Evolutionary conservation across 768 basidiomycete species (phyloP).

Genomic region (Auricularia heimuer): DNA sequence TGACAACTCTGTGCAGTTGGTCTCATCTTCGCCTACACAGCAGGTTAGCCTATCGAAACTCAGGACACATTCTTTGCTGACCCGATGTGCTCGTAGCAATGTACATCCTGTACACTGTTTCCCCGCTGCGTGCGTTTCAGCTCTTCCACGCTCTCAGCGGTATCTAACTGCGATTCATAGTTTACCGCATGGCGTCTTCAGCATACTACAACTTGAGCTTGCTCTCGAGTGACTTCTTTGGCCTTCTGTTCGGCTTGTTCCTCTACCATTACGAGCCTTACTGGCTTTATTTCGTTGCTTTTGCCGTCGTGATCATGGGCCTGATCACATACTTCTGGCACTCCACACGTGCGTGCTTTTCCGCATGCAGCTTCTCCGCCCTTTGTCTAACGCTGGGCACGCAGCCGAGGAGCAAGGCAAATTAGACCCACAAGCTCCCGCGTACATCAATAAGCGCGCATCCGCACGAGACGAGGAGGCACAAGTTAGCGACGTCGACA

Average conservation of each 20-base stretch:
- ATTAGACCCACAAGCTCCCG: slow-evolving; percentile 46
- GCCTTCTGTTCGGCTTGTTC: slow-evolving; percentile 64
- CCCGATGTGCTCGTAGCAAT: slow-evolving; percentile 37
- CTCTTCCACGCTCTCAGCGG: too few species aligned
- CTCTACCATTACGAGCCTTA: slow-evolving; percentile 65
- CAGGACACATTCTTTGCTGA: neutral
- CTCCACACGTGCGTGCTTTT: slow-evolving; percentile 52
- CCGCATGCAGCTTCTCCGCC: neutral
- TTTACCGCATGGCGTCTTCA: slow-evolving; percentile 80
- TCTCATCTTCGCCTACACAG: slow-evolving; percentile 41
- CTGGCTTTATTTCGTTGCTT: slow-evolving; percentile 85
- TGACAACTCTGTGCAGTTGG: slow-evolving; percentile 31
- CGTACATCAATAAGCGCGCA: slow-evolving; percentile 36
- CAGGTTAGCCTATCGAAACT: slow-evolving; percentile 17
- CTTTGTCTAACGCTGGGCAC: neutral
- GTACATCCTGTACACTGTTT: slow-evolving; percentile 77
- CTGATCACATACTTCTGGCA: slow-evolving; percentile 82
- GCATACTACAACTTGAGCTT: slow-evolving; percentile 78
- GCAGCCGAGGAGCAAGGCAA: slow-evolving; percentile 68
- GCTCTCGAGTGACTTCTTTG: slow-evolving; percentile 83
- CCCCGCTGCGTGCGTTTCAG: slow-evolving; percentile 39
- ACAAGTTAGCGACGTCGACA: slow-evolving; percentile 5
- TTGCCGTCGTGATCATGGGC: slow-evolving; percentile 57
- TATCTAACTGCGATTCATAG: too few species aligned
- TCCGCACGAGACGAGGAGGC: slow-evolving; percentile 8